These are phyloP conservation scores for Loxodes magnus DNA, from an alignment of 73 alveolate species.

Conservation along the genomic window DNA sequence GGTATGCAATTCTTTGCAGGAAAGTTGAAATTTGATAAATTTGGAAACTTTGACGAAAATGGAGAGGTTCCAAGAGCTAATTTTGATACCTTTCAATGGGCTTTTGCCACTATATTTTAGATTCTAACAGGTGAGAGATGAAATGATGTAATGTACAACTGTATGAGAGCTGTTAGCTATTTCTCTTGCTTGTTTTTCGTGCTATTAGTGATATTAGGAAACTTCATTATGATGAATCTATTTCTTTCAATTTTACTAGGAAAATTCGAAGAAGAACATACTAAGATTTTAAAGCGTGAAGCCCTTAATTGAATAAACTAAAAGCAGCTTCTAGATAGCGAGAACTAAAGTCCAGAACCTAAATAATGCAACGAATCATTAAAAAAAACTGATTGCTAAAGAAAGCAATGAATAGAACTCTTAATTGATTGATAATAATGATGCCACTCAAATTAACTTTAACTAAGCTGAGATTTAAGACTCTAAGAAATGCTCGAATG, in stretches of 20 bases:
- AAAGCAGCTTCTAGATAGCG: no score
- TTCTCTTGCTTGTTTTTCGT: slow-evolving; percentile 50
- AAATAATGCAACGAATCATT: no score
- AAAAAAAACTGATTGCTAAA: no score
- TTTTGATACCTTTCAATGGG: slow-evolving; percentile 48
- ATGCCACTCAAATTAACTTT: no score
- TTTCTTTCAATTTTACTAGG: slow-evolving; percentile 72
- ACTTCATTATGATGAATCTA: slow-evolving; percentile 70
- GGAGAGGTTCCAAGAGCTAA: slow-evolving; percentile 31
- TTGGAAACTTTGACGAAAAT: no score
- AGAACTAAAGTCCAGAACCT: no score
- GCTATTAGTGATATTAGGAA: slow-evolving; percentile 78
- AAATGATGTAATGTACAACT: slow-evolving; percentile 28
- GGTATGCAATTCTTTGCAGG: slow-evolving; percentile 94
- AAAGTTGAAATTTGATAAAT: slow-evolving; percentile 29
- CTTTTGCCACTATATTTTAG: slow-evolving; percentile 30
- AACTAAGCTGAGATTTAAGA: no score
- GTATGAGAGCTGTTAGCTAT: slow-evolving; percentile 17
- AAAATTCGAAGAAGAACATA: slow-evolving; percentile 42
- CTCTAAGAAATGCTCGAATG: no score
- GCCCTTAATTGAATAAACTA: no score
- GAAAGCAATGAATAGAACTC: no score
- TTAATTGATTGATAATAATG: no score
- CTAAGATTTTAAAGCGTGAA: no score
- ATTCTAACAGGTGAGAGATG: slow-evolving; percentile 50